Percentiles rank a stretch among this genome's conserved stretches.
Evolutionary conservation across 768 basidiomycete species (phyloP).

Genomic region (Pluteus cervinus): DNA sequence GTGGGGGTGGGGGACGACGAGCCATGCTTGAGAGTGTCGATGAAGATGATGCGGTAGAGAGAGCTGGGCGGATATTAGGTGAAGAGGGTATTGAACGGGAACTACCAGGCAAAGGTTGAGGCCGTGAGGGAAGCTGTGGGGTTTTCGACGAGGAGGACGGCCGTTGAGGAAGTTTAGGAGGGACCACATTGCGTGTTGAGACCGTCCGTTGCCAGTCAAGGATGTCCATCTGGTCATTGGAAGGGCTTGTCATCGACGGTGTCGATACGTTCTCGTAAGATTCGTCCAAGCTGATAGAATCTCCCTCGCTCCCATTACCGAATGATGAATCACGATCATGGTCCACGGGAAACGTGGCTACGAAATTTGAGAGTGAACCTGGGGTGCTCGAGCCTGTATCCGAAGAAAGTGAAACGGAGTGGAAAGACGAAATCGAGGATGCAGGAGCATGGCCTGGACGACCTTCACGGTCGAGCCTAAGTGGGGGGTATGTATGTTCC

Average conservation of each 20-base stretch:
- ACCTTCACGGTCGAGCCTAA: conserved; percentile 26
- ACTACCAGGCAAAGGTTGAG: conserved; percentile 16
- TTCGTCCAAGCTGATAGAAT: conserved; percentile 56
- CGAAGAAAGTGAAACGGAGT: conserved; percentile 76
- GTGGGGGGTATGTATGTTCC: conserved; percentile 54
- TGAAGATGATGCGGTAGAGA: conserved; percentile 24
- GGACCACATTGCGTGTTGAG: conserved; percentile 25
- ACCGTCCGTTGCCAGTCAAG: conserved; percentile 49
- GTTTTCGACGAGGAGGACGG: conserved; percentile 25
- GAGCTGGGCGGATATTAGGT: conserved; percentile 23
- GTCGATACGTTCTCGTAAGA: conserved; percentile 68
- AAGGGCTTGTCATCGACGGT: conserved; percentile 48
- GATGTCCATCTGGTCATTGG: conserved; percentile 33
- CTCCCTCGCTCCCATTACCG: conserved; percentile 31
- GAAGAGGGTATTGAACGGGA: conserved; percentile 24
- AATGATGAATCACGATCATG: conserved; percentile 19
- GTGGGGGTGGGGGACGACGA: conserved; percentile 36
- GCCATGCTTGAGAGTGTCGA: conserved; percentile 25
- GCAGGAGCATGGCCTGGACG: conserved; percentile 49
- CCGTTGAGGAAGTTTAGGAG: conserved; percentile 46
- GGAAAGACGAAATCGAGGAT: conserved; percentile 78
- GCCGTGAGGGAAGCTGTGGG: conserved; percentile 25
- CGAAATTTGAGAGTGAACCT: conserved; percentile 34
- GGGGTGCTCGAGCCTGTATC: conserved; percentile 42
- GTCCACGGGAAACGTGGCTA: conserved; percentile 44